These are phyloP conservation scores for Alternaria brassicae DNA, from an alignment of 2,329 filamentous ascomycete species.

Conservation along the genomic window DNA sequence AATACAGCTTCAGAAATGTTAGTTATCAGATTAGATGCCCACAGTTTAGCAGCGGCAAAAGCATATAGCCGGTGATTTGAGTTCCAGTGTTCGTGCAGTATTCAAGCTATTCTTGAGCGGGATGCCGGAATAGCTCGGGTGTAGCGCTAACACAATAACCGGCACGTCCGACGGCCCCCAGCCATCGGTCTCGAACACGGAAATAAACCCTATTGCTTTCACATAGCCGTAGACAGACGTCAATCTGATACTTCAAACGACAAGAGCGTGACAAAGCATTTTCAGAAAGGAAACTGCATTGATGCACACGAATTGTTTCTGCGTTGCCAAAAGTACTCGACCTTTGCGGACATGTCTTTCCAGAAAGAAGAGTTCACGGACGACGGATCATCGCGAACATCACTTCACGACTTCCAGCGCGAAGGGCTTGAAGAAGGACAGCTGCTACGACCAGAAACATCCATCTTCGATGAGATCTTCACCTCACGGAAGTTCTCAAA, in stretches of 20 bases:
- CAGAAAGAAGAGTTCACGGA: background rate
- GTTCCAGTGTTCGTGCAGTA: background rate
- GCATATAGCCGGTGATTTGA: background rate
- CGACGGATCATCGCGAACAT: background rate
- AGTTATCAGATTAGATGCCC: too few relatives aligned
- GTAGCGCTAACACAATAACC: too few relatives aligned
- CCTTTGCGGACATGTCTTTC: background rate
- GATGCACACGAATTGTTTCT: background rate
- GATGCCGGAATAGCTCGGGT: too few relatives aligned
- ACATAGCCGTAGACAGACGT: background rate
- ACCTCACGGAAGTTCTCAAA: background rate
- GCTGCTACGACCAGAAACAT: background rate
- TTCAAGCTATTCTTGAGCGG: too few relatives aligned
- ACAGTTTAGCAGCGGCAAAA: background rate
- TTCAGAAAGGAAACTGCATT: background rate
- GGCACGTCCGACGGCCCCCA: too few relatives aligned
- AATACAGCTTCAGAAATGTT: too few relatives aligned
- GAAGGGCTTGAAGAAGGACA: background rate
- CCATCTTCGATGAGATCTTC: background rate
- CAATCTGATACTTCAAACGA: background rate
- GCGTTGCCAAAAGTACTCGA: background rate
- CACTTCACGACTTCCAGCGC: background rate
- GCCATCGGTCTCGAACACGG: background rate
- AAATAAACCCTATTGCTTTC: background rate
- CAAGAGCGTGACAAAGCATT: background rate